phyloP scores from a whole-genome alignment of 176 grass and related monocot species.

The Zoysia japonica region DNA sequence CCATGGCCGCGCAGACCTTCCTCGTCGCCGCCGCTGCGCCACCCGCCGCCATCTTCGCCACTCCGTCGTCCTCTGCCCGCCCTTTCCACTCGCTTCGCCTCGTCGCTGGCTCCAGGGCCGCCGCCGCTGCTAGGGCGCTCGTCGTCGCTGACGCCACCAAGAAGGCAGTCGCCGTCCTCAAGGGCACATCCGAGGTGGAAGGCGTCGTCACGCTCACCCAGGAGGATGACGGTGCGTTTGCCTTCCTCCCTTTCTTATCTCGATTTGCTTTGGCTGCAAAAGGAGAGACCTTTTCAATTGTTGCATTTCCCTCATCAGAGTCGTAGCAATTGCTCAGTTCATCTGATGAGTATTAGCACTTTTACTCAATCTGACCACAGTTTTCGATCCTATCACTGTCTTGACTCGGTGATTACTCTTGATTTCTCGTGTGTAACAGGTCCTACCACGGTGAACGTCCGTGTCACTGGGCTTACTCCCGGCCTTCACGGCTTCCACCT shows the following conservation, averaged over 20 bases:
- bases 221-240: conserved; percentile 63
- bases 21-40: conserved; percentile 41
- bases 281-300: background rate
- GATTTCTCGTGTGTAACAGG: conserved; percentile 48
- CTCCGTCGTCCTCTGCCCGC: conserved; percentile 56
- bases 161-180: conserved; percentile 87
- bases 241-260: background rate
- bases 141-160: conserved; percentile 65
- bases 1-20: conserved; percentile 74
- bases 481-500: conserved; percentile 88
- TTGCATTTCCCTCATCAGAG: background rate
- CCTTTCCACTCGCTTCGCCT: conserved; percentile 66
- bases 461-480: conserved; percentile 75
- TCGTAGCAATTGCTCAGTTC: background rate
- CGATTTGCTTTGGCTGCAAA: background rate
- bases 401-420: background rate
- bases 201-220: conserved; percentile 83
- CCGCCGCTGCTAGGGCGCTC: conserved; percentile 37
- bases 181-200: conserved; percentile 77
- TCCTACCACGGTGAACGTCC: conserved; percentile 70
- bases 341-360: background rate
- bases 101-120: conserved; percentile 11
- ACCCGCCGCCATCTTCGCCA: conserved; percentile 12
- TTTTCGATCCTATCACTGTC: background rate
- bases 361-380: background rate